These are phyloP conservation scores for Calonectria pseudoturangicola DNA, from an alignment of 2,329 filamentous ascomycete genomes.

Conservation along the genomic window DNA sequence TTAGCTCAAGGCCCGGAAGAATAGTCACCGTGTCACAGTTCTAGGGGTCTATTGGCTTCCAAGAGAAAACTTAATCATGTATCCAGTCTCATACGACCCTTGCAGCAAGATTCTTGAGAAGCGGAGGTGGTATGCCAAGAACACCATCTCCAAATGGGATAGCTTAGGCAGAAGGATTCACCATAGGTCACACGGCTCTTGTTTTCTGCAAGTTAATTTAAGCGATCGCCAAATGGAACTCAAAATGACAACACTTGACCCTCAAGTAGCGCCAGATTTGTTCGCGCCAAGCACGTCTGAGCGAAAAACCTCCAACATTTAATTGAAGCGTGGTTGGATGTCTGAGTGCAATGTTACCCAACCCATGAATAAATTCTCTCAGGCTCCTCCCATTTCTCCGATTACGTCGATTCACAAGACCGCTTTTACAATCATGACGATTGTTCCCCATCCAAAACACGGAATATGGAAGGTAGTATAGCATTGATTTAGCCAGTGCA, in stretches of 20 bases:
- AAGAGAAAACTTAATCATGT: not conserved
- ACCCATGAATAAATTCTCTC: not conserved
- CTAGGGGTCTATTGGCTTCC: not conserved
- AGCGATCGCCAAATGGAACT: not conserved
- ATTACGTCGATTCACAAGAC: not conserved
- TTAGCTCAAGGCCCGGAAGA: not conserved
- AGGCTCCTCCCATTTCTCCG: not conserved
- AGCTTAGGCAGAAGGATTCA: not conserved
- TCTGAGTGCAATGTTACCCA: not conserved
- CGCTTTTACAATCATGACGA: not conserved
- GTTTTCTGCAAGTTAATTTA: not conserved
- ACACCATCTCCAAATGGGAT: not conserved
- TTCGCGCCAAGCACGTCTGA: not conserved
- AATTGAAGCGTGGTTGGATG: not conserved
- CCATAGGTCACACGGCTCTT: not conserved
- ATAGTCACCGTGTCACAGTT: not conserved
- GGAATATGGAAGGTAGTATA: slow-evolving; percentile 18
- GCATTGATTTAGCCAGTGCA: not conserved
- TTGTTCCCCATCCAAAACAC: not conserved
- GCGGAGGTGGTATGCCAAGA: not conserved
- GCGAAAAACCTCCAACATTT: not conserved
- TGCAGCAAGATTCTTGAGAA: not conserved
- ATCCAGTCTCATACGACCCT: not conserved
- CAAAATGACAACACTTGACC: not conserved
- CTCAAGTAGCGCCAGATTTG: not conserved